Conservation (phyloP, 1,284 basidiomycete genomes). For the Coniferiporia sulphurascens region DNA sequence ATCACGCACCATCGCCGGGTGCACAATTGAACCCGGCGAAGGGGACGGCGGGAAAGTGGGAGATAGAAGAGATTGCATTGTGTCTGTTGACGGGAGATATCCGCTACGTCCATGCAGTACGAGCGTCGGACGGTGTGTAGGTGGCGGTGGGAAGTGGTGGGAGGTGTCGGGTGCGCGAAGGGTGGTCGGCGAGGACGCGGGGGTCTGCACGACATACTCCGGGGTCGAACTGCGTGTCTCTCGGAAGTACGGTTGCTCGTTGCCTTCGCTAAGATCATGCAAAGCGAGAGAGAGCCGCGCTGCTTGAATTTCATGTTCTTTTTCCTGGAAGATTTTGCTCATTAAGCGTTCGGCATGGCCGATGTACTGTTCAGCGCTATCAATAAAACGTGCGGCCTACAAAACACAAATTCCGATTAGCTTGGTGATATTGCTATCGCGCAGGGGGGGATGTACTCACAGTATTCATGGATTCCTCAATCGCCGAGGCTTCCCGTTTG, state of each 20-base stretch:
- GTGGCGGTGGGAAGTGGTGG: background rate
- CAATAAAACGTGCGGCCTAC: slow-evolving; percentile 9
- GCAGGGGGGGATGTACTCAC: background rate
- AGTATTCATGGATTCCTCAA: slow-evolving; percentile 4
- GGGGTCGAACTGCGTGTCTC: background rate
- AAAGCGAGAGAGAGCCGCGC: slow-evolving; percentile 7
- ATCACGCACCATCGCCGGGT: slow-evolving; percentile 42
- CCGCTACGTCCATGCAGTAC: no score
- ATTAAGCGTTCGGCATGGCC: slow-evolving; percentile 8
- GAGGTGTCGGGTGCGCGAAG: slow-evolving; percentile 14
- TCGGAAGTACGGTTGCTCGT: background rate
- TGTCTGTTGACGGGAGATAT: slow-evolving; percentile 13
- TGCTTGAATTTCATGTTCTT: slow-evolving; percentile 8
- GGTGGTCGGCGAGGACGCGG: background rate
- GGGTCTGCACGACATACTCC: background rate
- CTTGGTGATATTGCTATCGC: no score
- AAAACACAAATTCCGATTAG: background rate
- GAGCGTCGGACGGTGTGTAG: slow-evolving; percentile 16
- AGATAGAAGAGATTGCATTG: slow-evolving; percentile 31
- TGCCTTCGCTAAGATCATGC: background rate
- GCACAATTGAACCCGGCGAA: slow-evolving; percentile 31
- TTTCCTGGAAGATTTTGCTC: slow-evolving; percentile 11
- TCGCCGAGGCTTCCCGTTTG: background rate
- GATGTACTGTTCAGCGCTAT: slow-evolving; percentile 6
- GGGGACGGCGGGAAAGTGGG: slow-evolving; percentile 28